phyloP scores from a whole-genome alignment of 495 filamentous ascomycete genomes.

The Talaromyces nanjingensis region DNA sequence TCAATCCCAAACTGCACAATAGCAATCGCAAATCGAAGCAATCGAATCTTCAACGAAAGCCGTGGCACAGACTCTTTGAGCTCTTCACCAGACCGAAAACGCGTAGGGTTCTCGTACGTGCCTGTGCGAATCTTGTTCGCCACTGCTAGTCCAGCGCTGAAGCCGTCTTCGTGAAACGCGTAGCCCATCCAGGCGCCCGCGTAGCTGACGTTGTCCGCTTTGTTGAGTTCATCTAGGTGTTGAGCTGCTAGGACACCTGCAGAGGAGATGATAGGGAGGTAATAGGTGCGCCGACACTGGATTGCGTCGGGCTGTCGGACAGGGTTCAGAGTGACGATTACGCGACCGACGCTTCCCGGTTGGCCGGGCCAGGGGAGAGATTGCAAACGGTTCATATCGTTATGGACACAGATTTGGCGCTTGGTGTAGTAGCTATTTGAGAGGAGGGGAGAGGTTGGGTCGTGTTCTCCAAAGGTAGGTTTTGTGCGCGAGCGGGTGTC shows the following conservation, averaged over 20 bases:
- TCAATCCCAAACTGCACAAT: background rate
- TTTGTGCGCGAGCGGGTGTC: background rate
- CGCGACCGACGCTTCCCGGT: background rate
- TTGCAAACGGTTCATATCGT: background rate
- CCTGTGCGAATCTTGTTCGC: background rate
- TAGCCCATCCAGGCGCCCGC: slow-evolving; percentile 3
- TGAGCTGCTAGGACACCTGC: background rate
- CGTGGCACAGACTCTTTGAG: background rate
- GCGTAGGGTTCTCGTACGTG: background rate
- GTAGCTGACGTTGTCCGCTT: background rate
- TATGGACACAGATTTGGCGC: background rate
- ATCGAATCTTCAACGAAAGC: background rate
- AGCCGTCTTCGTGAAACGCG: slow-evolving; percentile 3
- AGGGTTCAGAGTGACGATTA: background rate
- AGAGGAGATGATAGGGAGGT: background rate
- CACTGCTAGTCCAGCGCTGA: background rate
- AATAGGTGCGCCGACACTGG: background rate
- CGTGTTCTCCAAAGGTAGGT: background rate
- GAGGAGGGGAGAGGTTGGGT: background rate
- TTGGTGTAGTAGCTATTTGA: background rate
- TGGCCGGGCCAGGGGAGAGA: background rate
- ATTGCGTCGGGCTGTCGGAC: background rate
- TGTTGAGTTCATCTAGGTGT: background rate
- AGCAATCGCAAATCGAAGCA: background rate
- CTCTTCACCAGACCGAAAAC: background rate